Conservation (phyloP, 139 green algal genomes). For the Marvania coccoides region DNA sequence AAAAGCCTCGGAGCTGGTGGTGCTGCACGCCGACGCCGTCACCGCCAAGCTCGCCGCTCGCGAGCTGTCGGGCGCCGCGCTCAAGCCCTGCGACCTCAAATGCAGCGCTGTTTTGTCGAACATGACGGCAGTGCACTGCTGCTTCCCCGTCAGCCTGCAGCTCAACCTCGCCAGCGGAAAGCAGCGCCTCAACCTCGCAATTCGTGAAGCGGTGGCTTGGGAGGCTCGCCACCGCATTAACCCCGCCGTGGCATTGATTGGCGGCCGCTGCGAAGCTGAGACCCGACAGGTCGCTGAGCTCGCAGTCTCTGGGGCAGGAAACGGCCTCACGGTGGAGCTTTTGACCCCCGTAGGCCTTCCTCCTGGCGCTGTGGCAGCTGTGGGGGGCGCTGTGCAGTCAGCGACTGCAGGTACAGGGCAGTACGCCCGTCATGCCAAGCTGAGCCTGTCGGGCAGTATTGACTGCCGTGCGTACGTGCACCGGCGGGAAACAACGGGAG, state of each 20-base stretch:
- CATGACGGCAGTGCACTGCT: conserved; percentile 16
- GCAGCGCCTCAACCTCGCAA: not conserved
- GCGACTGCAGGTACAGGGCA: not conserved
- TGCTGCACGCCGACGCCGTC: conserved; percentile 35
- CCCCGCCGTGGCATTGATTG: not conserved
- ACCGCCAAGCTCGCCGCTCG: conserved; percentile 18
- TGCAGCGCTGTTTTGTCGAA: not conserved
- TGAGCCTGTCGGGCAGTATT: conserved; percentile 4
- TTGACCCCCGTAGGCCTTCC: not conserved
- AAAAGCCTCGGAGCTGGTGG: conserved; percentile 25
- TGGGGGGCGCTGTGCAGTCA: not conserved
- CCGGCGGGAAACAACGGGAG: conserved; percentile 1
- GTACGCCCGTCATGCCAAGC: not conserved
- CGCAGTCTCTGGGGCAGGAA: not conserved
- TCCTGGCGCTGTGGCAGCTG: not conserved
- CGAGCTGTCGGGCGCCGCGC: not conserved
- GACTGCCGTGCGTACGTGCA: conserved; percentile 20
- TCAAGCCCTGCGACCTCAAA: conserved; percentile 1
- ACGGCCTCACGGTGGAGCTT: conserved; percentile 3
- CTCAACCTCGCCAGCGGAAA: not conserved
- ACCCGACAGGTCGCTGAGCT: not conserved
- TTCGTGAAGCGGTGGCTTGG: not conserved
- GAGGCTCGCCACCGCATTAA: not conserved
- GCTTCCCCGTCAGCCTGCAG: not conserved
- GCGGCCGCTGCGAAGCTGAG: not conserved